phyloP scores from a whole-genome alignment of 208 protist species.

The Porcisia hertigi region DNA sequence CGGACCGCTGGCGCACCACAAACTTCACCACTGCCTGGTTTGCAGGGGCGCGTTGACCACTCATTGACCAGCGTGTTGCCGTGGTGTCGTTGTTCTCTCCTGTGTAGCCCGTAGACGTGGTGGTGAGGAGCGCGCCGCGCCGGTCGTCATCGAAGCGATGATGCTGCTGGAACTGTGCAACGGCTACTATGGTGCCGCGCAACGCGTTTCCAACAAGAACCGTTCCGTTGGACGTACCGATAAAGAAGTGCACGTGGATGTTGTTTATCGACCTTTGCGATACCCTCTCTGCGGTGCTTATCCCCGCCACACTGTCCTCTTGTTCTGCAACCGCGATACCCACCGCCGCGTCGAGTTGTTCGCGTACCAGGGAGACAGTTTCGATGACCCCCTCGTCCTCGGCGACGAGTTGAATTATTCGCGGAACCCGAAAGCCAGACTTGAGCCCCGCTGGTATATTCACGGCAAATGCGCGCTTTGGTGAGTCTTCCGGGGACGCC shows the following conservation, averaged over 20 bases:
- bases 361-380: slow-evolving; percentile 53
- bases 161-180: slow-evolving; percentile 68
- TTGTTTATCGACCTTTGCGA: slow-evolving; percentile 1
- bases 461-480: not conserved
- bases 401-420: slow-evolving; percentile 51
- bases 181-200: slow-evolving; percentile 67
- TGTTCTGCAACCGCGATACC: slow-evolving; percentile 2
- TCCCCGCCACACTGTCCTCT: not conserved
- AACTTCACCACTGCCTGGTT: slow-evolving; percentile 66
- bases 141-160: slow-evolving; percentile 16
- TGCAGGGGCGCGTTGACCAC: not conserved
- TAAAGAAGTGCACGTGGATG: slow-evolving; percentile 80
- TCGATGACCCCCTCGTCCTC: slow-evolving; percentile 78
- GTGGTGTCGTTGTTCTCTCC: not conserved
- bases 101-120: not conserved
- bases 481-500: not conserved
- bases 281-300: not conserved
- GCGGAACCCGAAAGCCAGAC: slow-evolving; percentile 47
- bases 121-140: slow-evolving; percentile 12
- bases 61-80: not conserved
- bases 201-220: slow-evolving; percentile 82
- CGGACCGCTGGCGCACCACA: slow-evolving; percentile 32
- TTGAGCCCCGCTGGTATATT: slow-evolving; percentile 23
- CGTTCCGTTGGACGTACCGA: slow-evolving; percentile 82
- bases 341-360: slow-evolving; percentile 16